Evolutionary conservation across 73 alveolate species (phyloP).

Genomic region (Tetrahymena elliotti): DNA sequence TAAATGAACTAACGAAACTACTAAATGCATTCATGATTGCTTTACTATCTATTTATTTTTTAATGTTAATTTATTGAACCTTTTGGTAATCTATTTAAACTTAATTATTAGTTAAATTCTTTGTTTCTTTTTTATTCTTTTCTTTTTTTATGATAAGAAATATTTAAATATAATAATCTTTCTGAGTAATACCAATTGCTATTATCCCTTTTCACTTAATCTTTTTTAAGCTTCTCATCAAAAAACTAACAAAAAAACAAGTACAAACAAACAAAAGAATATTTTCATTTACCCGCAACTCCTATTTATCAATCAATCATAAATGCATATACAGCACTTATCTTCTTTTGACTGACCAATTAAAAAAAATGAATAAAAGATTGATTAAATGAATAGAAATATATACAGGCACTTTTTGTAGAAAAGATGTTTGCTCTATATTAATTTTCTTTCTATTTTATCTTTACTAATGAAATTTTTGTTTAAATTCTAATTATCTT

Average conservation of each 20-base stretch:
- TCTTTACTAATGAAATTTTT: no score
- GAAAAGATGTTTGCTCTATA: no score
- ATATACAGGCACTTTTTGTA: no score
- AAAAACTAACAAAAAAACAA: background rate
- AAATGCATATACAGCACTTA: no score
- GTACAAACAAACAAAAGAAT: no score
- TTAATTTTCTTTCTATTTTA: background rate
- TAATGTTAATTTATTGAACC: background rate
- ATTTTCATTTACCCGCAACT: no score
- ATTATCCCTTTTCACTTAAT: background rate
- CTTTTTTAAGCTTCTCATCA: background rate
- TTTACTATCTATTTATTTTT: background rate
- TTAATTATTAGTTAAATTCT: background rate
- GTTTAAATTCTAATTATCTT: no score
- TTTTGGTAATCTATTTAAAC: background rate
- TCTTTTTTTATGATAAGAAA: background rate
- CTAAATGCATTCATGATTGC: background rate
- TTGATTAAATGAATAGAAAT: background rate
- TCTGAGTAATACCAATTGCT: background rate
- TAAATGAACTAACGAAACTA: background rate
- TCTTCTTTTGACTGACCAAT: background rate
- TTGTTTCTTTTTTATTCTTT: background rate
- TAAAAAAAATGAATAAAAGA: background rate
- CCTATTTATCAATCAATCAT: no score
- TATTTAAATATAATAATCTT: background rate